Evolutionary conservation across 148 eudicot species (phyloP).

Genomic region (Cornus florida): DNA sequence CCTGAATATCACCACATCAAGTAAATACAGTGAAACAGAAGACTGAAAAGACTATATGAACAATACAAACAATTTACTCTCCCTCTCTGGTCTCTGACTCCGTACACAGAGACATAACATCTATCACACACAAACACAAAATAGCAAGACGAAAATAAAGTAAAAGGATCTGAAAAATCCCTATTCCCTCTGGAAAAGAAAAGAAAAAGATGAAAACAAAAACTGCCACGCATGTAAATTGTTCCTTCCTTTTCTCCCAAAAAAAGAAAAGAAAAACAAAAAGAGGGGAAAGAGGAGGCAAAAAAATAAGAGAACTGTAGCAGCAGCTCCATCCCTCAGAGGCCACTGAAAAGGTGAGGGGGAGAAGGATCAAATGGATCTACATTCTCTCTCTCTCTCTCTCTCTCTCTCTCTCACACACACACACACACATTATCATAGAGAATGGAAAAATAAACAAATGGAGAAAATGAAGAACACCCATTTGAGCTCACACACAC

Average conservation of each 20-base stretch:
- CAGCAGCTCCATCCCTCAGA: not conserved
- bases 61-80: not conserved
- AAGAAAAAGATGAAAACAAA: not conserved
- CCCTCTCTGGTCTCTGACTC: not conserved
- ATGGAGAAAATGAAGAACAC: not conserved
- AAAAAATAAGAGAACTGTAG: not conserved
- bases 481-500: not conserved
- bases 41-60: not conserved
- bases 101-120: not conserved
- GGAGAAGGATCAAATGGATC: not conserved
- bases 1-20: slow-evolving; percentile 18
- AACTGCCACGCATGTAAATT: not conserved
- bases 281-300: not conserved
- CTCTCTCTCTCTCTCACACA: not conserved
- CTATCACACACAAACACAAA: not conserved
- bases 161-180: not conserved
- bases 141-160: not conserved
- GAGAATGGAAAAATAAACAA: not conserved
- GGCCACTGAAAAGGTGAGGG: not conserved
- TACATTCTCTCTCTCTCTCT: not conserved
- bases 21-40: not conserved
- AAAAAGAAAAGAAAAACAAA: not conserved
- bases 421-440: not conserved
- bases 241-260: not conserved
- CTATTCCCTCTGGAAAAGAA: slow-evolving; percentile 3